Base-by-base conservation (phyloP, 768 basidiomycete species). In the Sarcomyxa edulis region DNA sequence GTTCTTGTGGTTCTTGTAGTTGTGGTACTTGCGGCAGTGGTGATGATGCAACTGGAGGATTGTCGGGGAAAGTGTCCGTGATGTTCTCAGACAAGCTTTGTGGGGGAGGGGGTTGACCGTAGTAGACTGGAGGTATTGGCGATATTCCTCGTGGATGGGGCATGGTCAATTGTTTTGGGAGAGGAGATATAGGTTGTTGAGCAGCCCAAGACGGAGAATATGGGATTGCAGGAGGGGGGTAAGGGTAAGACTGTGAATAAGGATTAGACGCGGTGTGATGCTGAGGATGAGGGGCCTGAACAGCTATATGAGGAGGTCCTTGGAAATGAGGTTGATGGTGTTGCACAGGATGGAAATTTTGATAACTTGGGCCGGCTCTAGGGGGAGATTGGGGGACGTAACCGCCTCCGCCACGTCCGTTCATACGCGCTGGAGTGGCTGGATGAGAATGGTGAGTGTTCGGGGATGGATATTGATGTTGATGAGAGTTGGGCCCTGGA, bases 101-200 rank as follows among this genome's bases (percentile, higher is more conserved):
- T n/a, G n/a, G n/a, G n/a, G n/a, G n/a, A n/a, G n/a, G n/a, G n/a
- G n/a, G n/a, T n/a, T n/a, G n/a, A n/a, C n/a, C n/a, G n/a, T n/a
- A n/a, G n/a, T n/a, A n/a, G n/a, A n/a, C n/a, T n/a, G n/a, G n/a
- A n/a, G n/a, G n/a, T n/a, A n/a, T n/a, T n/a, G n/a, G n/a, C n/a
- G n/a, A n/a, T n/a, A 54, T 33, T 39, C 51, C 42, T 36, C 38
- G 46, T 4, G 62, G 56, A 6, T 60, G 56, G 23, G 70, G 66
- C 65, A 75, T 75, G 7, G 74, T 71, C 2, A 79, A 64, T 42
- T 81, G 81, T 60, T 81, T 81, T 42, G 81, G 81, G 18, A 80
- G 49, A 2, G 78, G 77, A 1, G 80, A 81, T 18, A 76, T 54
- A 21, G 62, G 66, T 20, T 69, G 66, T 40, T 68, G 66, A 32